These are phyloP conservation scores for Sclerotinia nivalis DNA, from an alignment of 2,329 filamentous ascomycete genomes.

Conservation along the genomic window DNA sequence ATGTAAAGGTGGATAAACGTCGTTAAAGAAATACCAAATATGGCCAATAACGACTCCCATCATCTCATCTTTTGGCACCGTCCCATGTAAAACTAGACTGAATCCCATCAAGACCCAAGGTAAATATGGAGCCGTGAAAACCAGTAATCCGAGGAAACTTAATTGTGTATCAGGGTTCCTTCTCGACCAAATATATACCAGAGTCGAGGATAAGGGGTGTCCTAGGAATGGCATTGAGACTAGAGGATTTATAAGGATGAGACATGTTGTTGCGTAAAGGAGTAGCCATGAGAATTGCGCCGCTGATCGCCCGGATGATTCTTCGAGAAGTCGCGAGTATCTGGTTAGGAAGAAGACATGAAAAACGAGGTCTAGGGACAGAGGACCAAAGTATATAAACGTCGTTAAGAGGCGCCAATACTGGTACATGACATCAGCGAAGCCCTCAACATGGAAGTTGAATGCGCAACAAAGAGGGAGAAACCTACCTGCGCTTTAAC, in stretches of 20 bases:
- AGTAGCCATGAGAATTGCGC: slow-evolving; percentile 96
- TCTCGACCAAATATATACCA: slow-evolving; percentile 97
- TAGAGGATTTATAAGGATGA: slow-evolving; percentile 80
- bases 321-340: slow-evolving; percentile 92
- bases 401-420: slow-evolving; percentile 97
- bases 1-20: slow-evolving; percentile 92
- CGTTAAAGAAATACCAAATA: slow-evolving; percentile 96
- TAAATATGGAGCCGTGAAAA: slow-evolving; percentile 91
- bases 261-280: slow-evolving; percentile 76
- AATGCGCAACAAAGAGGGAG: background rate
- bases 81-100: slow-evolving; percentile 86
- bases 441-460: background rate
- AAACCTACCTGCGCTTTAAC: slow-evolving; percentile 80
- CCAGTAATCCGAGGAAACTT: slow-evolving; percentile 83
- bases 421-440: slow-evolving; percentile 48
- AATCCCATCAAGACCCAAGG: slow-evolving; percentile 96
- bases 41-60: slow-evolving; percentile 94
- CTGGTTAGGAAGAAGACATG: slow-evolving; percentile 98
- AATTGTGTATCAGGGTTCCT: slow-evolving; percentile 90
- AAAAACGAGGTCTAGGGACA: slow-evolving; percentile 92
- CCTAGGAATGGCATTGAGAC: slow-evolving; percentile 92
- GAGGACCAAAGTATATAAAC: slow-evolving; percentile 95
- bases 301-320: slow-evolving; percentile 86
- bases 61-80: slow-evolving; percentile 91
- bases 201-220: slow-evolving; percentile 85